Evolutionary conservation across 805 yeast species (phyloP).

Genomic region (Spathaspora arborariae): DNA sequence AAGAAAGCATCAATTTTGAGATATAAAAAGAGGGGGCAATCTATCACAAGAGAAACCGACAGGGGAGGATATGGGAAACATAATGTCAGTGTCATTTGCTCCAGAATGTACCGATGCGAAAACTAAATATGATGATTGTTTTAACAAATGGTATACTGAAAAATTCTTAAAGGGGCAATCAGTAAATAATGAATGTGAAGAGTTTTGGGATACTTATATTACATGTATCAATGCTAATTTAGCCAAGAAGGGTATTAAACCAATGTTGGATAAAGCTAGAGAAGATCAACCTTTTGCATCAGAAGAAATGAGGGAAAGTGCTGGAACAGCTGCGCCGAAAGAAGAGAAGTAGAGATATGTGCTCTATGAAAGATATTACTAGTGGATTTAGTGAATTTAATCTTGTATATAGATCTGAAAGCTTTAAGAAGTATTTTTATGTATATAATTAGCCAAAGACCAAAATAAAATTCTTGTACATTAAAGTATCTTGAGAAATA

Average conservation of each 20-base stretch:
- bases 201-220: slow-evolving; percentile 82
- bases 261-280: slow-evolving; percentile 83
- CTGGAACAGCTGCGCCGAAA: slow-evolving; percentile 9
- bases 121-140: slow-evolving; percentile 85
- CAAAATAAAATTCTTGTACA: too few species aligned
- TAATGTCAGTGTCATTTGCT: slow-evolving; percentile 74
- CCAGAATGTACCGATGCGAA: slow-evolving; percentile 93
- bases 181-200: slow-evolving; percentile 83
- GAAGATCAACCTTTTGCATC: slow-evolving; percentile 76
- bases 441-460: too few species aligned
- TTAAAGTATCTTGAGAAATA: too few species aligned
- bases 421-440: too few species aligned
- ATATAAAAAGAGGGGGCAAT: too few species aligned
- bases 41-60: not conserved
- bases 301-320: slow-evolving; percentile 27
- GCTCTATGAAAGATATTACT: too few species aligned
- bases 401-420: too few species aligned
- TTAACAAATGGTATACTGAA: slow-evolving; percentile 93
- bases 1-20: too few species aligned
- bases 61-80: slow-evolving; percentile 33
- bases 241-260: slow-evolving; percentile 70
- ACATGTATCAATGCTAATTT: slow-evolving; percentile 77
- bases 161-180: slow-evolving; percentile 57
- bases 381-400: too few species aligned
- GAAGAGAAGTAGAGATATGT: slow-evolving; percentile 4